Evolutionary conservation across 495 filamentous ascomycete genomes (phyloP), one percentile per base, ranked within the genome.

Genomic region (Clavariopsis aquatica): DNA sequence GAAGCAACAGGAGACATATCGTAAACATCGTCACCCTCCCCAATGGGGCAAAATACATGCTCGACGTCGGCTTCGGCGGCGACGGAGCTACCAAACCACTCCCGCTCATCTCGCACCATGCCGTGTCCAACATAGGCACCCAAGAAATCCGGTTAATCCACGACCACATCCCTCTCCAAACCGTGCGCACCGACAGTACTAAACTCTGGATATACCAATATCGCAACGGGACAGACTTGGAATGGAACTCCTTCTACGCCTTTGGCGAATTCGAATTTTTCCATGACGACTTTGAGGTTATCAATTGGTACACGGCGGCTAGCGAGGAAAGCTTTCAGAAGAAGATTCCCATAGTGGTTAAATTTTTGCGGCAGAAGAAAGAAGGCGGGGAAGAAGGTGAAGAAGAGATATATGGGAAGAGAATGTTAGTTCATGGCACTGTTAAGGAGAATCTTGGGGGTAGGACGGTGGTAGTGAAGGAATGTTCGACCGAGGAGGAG

Each of bases 11-110:
- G 65, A 45, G 57, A 5, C 66, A 72, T 49, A 63, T 69, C 46
- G 69, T 72, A 27, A 72, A 72, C 56, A 69, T 72, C 28, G 69
- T 72, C 19, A 69, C 62, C 27, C 49, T 72, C 31, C 24, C 60
- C 1, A 41, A 49, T 28, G 57, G 62, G 1, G 13, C 49, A 27
- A 63, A 55, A 49, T 69, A 69, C 43, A 61, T 72, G 78, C 78
- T 91, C 89, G 75, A 96, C 89, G 71, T 87, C 88, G 75, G 96
- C 89, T 76, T 92, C 87, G 68, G 87, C 84, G 28, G 92, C 90
- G 70, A 96, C 94, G 49, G 84, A 13, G 57, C 70, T 2, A 72
- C 64, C 19, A 61, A 59, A 17, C 70, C 70, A 1, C 23, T 72
- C 24, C 70, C 67, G 13, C 49, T 72, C 19, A 57, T 58, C 29